A percentile compares a stretch with the other conserved stretches of the same genome.
These are phyloP conservation scores for Thielaviopsis punctulata DNA, from an alignment of 2,329 filamentous ascomycete species.

Conservation along the genomic window DNA sequence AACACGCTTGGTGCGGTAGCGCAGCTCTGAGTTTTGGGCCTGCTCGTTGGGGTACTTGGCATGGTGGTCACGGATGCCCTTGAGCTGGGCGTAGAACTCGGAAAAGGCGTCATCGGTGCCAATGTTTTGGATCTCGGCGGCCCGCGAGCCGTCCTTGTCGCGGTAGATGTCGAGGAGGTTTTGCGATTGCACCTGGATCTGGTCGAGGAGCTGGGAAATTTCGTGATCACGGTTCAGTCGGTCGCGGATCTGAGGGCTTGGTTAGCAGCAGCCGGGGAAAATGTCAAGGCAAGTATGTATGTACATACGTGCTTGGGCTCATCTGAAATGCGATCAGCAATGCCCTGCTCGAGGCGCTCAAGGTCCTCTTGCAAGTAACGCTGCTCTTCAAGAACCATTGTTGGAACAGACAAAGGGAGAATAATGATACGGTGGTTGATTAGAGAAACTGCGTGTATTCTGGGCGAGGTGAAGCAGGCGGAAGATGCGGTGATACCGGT, in stretches of 20 bases:
- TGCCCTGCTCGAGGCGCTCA: constrained; percentile 85
- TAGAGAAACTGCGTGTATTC: not conserved
- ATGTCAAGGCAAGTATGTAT: not conserved
- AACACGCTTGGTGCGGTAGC: constrained; percentile 57
- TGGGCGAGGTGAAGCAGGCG: not conserved
- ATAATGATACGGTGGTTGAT: not conserved
- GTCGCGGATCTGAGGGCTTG: constrained; percentile 54
- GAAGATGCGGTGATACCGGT: not conserved
- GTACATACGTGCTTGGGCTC: constrained; percentile 68
- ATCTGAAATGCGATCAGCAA: constrained; percentile 74
- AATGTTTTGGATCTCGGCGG: constrained; percentile 68
- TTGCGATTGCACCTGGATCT: constrained; percentile 73
- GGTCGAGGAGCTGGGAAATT: constrained; percentile 66
- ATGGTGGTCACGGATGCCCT: constrained; percentile 73
- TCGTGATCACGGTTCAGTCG: constrained; percentile 84
- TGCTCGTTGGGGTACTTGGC: constrained; percentile 83
- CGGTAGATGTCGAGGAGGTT: constrained; percentile 71
- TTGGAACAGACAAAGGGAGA: constrained; percentile 12
- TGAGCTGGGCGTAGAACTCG: constrained; percentile 75
- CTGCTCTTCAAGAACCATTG: constrained; percentile 81
- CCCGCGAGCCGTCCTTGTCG: constrained; percentile 54
- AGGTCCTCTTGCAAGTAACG: constrained; percentile 90
- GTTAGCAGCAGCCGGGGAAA: constrained; percentile 5
- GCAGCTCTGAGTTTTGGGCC: constrained; percentile 83
- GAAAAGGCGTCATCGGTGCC: constrained; percentile 75